These are phyloP conservation scores for Suillus paluster DNA, from an alignment of 768 basidiomycete genomes.

Conservation along the genomic window DNA sequence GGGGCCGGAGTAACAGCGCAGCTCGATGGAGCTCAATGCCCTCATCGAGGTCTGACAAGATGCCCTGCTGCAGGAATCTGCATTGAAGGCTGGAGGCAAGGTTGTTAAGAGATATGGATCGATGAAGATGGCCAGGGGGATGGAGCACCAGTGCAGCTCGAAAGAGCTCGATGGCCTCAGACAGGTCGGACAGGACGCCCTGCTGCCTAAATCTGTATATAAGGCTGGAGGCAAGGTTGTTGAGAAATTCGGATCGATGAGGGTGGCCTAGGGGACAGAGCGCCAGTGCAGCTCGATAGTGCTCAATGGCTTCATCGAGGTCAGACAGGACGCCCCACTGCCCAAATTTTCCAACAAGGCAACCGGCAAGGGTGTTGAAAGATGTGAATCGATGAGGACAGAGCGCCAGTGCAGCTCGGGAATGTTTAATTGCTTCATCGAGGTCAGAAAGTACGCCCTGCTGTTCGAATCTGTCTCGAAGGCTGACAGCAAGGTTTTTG, in stretches of 20 bases:
- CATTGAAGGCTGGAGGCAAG: background rate
- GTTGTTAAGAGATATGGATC: background rate
- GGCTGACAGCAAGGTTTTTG: background rate
- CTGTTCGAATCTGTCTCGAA: background rate
- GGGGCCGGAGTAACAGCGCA: background rate
- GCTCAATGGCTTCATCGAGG: constrained; percentile 17
- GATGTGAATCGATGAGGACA: background rate
- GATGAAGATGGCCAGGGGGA: background rate
- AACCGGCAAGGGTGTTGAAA: background rate
- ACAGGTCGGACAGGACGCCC: background rate
- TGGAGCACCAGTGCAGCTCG: background rate
- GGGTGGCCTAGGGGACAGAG: constrained; percentile 13
- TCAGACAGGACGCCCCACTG: constrained; percentile 1
- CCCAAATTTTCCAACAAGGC: background rate
- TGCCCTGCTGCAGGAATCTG: background rate
- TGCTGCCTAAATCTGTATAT: background rate
- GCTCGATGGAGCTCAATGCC: background rate
- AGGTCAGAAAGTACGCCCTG: background rate
- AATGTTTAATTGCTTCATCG: background rate
- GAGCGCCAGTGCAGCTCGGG: background rate
- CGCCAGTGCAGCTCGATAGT: constrained; percentile 15
- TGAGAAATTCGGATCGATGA: constrained; percentile 14
- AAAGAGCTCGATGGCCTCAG: background rate
- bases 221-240: constrained; percentile 14
- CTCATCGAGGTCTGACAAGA: background rate